Base-by-base conservation (phyloP, 2,329 filamentous ascomycete species). In the Leptographium galeiforme region DNA sequence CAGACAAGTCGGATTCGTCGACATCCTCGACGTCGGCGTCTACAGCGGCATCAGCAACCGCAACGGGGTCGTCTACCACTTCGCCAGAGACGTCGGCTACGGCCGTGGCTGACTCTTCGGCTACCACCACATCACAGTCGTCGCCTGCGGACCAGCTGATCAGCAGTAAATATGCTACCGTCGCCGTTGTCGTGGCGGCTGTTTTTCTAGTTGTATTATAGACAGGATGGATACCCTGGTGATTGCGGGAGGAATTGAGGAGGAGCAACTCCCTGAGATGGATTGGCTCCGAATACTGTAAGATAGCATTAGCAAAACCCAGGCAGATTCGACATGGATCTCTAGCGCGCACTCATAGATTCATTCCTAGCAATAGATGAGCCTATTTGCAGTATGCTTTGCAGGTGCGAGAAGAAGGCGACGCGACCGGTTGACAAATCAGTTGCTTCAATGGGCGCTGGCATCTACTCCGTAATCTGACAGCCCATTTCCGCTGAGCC, bases 11-110 rank as follows among this genome's bases (percentile, higher is more conserved):
- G 8, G 25, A 25, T 25, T 13, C 39, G 44, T 40, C 43, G 19
- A n/a, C n/a, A n/a, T 44, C 50, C 13, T 47, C 56, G 8, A 19
- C 55, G 57, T 30, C 33, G 13, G 6, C 50, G 13, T 39, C 50
- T 5, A 16, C 51, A 44, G 53, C 54, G n/a, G 55, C 61, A 6
- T 48, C 55, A 16, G 36, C 53, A 6, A 36, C 56, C 34, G 53
- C 58, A 50, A 61, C 63, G 8, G 70, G 8, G 12, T 36, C 34
- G 34, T 36, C 34, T 8, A 13, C 34, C 34, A 10, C 34, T 36
- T 8, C 34, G 8, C 66, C 70, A 52, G 65, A 68, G 53, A 67
- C 68, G 14, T 57, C 64, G 6, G 57, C 60, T 34, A 58, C 62
- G 25, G 61, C 61, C 25, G 59, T 58, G 38, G 56, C 62, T 25